Evolutionary conservation across 139 green algal genomes (phyloP), one percentile per base, ranked within the genome.

Genomic region (Chlamydomonas urium): DNA sequence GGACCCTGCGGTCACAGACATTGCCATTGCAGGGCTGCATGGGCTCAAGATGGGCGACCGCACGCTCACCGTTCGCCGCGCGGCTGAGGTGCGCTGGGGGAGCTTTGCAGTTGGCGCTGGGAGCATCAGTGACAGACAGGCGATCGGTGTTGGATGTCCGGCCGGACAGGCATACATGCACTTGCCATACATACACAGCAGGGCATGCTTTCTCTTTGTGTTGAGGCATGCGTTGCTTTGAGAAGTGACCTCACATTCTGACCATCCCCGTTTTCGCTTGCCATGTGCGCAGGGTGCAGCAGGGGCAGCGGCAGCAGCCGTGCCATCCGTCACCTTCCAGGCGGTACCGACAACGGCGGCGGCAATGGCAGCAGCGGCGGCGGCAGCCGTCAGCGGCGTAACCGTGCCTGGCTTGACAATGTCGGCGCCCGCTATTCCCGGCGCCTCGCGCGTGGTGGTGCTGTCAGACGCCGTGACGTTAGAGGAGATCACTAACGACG

Each of bases 31-130:
- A 35, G 91, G 89, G 0, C 84, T 99, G 10, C 91, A 99, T 76
- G 95, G 95, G 29, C 91, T 98, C 73, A 85, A 89, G 66, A 96
- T 99, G 88, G 95, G 91, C n/a, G 95, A 97, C 76, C 89, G 94
- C 48, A 91, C 85, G 8, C 87, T 99, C 29, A 98, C 93, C 21
- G 93, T 97, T 56, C 76, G 90, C 14, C 63, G 92, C 17, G 91
- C 91, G 29, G 89, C 85, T 29, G 87, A 92, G 76, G 91, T 90
- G 71, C 47, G 53, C 53, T 34, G 45, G 45, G 45, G n/a, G n/a
- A n/a, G n/a, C n/a, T n/a, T n/a, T n/a, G n/a, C n/a, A n/a, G n/a
- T n/a, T n/a, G n/a, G n/a, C n/a, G n/a, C n/a, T n/a, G n/a, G n/a
- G n/a, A n/a, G n/a, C n/a, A n/a, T n/a, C n/a, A n/a, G n/a, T n/a